Evolutionary conservation across 495 filamentous ascomycete species (phyloP).

Genomic region (Aspergillus carlsbadensis): DNA sequence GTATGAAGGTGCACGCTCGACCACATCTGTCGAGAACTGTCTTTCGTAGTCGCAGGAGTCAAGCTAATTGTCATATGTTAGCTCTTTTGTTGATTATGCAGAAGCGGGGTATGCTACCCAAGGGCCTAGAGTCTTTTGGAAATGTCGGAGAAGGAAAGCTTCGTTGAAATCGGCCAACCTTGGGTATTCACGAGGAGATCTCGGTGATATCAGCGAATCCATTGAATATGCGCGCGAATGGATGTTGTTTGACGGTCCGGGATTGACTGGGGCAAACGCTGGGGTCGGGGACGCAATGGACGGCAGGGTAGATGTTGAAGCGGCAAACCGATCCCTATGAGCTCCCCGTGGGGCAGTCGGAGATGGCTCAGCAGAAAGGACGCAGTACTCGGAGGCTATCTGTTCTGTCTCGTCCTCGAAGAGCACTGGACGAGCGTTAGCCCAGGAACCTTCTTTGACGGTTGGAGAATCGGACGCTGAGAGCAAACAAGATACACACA

Average conservation of each 20-base stretch:
- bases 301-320: constrained; percentile 30
- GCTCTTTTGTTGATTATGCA: neutral
- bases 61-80: constrained; percentile 23
- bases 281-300: constrained; percentile 16
- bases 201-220: constrained; percentile 20
- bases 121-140: constrained; percentile 35
- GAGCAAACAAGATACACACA: constrained; percentile 20
- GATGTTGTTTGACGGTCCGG: constrained; percentile 12
- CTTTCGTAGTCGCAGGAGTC: constrained; percentile 39
- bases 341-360: constrained; percentile 23
- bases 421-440: constrained; percentile 24
- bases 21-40: constrained; percentile 36
- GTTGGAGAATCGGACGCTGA: neutral
- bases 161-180: constrained; percentile 37
- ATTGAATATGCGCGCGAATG: constrained; percentile 20
- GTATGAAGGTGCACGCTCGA: constrained; percentile 34
- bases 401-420: constrained; percentile 46
- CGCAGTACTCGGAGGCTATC: constrained; percentile 41
- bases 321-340: constrained; percentile 27
- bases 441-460: neutral
- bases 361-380: constrained; percentile 25
- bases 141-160: constrained; percentile 42
- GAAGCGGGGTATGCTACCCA: constrained; percentile 27
- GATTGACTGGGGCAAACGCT: constrained; percentile 13
- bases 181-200: constrained; percentile 23